Conservation (phyloP, 257 asterid species). For the Eucommia ulmoides region DNA sequence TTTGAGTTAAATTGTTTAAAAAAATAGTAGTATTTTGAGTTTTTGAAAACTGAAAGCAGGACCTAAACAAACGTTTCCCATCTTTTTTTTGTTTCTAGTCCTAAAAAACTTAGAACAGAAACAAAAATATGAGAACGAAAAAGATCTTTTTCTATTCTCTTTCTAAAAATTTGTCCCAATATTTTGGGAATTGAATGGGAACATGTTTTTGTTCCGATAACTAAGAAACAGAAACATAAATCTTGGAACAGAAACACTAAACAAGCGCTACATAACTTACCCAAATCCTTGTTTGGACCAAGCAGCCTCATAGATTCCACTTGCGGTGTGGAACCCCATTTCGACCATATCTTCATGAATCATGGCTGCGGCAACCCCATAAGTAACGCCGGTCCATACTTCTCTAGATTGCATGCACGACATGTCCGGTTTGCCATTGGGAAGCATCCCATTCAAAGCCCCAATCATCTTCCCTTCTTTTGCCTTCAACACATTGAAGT, state of each 20-base stretch:
- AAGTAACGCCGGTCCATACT: conserved; percentile 89
- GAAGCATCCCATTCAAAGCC: conserved; percentile 90
- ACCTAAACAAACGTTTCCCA: too few species aligned
- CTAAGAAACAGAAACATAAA: too few species aligned
- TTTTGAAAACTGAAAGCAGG: too few species aligned
- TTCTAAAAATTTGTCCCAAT: too few species aligned
- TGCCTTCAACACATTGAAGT: conserved; percentile 72
- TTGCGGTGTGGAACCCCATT: conserved; percentile 77
- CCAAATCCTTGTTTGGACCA: conserved; percentile 81
- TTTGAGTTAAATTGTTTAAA: too few species aligned
- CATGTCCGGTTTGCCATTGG: conserved; percentile 72
- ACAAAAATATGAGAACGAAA: too few species aligned
- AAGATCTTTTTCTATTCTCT: too few species aligned
- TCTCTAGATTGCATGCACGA: conserved; percentile 84
- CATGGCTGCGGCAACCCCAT: conserved; percentile 92
- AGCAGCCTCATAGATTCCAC: conserved; percentile 61
- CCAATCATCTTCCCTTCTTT: conserved; percentile 75
- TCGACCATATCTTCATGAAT: conserved; percentile 73
- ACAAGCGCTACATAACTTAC: conserved; percentile 30
- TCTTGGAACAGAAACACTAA: not conserved
- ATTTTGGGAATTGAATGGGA: too few species aligned
- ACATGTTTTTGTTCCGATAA: too few species aligned
- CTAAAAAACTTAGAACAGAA: too few species aligned
- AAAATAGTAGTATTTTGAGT: too few species aligned
- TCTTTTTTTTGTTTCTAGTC: too few species aligned